Evolutionary conservation across 1,284 basidiomycete species (phyloP), one percentile per base, ranked within the genome.

Genomic region (Cerioporus squamosus): DNA sequence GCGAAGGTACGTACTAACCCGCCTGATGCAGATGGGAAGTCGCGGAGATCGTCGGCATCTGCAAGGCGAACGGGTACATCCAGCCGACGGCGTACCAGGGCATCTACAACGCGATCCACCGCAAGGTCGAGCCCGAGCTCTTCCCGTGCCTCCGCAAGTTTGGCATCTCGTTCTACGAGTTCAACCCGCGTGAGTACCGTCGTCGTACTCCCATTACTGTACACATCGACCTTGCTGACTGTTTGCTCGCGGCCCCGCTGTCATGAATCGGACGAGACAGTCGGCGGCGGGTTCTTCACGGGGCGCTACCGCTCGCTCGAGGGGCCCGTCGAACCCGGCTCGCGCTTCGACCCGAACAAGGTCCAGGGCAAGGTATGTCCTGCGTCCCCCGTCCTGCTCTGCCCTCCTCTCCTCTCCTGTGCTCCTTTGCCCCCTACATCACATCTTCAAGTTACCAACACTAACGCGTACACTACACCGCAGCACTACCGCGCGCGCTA

Each of bases 31-130:
- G 75, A 1, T 78, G 82, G 79, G 86, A 90, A 66, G 88, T 91
- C 1, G 85, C 87, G 2, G 79, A 87, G 68, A 84, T 90, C 4
- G 79, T 85, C n/a, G 69, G 66, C 2, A 82, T 88, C 56, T 85
- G 83, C 72, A 77, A 76, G 44, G 69, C 74, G 8, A 80, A 85
- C 55, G 81, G 79, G 1, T 89, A 79, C 64, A 78, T 89, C 60
- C 78, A 82, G 68, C 89, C 90, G 1, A 83, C 83, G 0, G 85
- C 80, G 1, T 91, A 91, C 68, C 88, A 92, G 70, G 88, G 87
- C 4, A 76, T 83, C 55, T 85, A 84, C 67, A 85, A 83, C 60
- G 81, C 80, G 2, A 73, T 85, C 22, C 80, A 84, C 62, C 72
- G 75, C 33, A 69, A 70, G 26, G 81, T 82, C 42, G 86, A 87